Conservation (phyloP, 2,329 filamentous ascomycete genomes). For the Cercospora janseana region DNA sequence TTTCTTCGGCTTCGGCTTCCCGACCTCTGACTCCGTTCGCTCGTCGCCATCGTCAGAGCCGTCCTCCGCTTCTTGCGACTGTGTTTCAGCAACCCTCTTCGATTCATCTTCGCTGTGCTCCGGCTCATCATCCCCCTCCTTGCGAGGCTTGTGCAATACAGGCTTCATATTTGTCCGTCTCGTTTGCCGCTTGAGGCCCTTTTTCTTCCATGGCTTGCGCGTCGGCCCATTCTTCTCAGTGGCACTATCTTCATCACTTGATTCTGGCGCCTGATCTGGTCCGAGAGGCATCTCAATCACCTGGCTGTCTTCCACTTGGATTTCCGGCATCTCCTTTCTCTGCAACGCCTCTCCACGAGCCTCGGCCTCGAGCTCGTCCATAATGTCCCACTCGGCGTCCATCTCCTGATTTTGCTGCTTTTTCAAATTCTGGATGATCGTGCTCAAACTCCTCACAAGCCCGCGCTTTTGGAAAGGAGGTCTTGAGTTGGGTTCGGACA, state of each 20-base stretch:
- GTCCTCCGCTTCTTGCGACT: slow-evolving; percentile 13
- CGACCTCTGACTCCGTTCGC: not conserved
- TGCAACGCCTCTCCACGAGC: slow-evolving; percentile 20
- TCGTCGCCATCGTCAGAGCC: slow-evolving; percentile 11
- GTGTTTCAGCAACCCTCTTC: slow-evolving; percentile 28
- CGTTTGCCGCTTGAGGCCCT: slow-evolving; percentile 77
- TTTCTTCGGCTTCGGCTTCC: not conserved
- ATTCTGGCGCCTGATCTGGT: slow-evolving; percentile 42
- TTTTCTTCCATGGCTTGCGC: slow-evolving; percentile 72
- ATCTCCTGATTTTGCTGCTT: slow-evolving; percentile 67
- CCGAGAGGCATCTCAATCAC: slow-evolving; percentile 45
- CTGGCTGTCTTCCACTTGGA: slow-evolving; percentile 47
- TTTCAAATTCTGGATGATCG: slow-evolving; percentile 68
- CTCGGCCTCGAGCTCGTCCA: slow-evolving; percentile 66
- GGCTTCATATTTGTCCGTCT: slow-evolving; percentile 58
- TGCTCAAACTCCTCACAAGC: slow-evolving; percentile 68
- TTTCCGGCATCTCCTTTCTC: slow-evolving; percentile 31
- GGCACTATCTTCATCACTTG: slow-evolving; percentile 59
- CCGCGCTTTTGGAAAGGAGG: slow-evolving; percentile 44
- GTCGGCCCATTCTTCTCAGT: slow-evolving; percentile 39
- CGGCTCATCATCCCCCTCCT: slow-evolving; percentile 21
- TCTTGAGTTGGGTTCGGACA: slow-evolving; percentile 12
- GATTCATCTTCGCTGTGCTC: slow-evolving; percentile 14
- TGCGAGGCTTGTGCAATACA: slow-evolving; percentile 34
- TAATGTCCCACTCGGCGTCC: slow-evolving; percentile 71